Evolutionary conservation across 2,329 filamentous ascomycete species (phyloP), one percentile per base, ranked within the genome.

Genomic region (Ceratocystis cubensis): DNA sequence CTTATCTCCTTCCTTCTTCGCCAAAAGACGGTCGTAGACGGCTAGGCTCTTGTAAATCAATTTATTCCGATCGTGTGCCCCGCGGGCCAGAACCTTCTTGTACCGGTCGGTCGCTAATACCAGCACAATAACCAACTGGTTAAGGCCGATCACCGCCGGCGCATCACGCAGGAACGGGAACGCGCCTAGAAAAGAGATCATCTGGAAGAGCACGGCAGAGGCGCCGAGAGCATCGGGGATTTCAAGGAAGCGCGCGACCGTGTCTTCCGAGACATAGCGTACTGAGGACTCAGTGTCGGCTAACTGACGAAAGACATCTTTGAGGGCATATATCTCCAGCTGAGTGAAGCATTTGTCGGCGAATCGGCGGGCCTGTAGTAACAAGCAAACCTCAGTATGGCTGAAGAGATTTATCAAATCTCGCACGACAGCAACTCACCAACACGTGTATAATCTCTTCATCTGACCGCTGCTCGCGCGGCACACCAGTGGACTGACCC

Each of bases 101-200:
- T 88, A 88, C 67, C 88, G 80, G 71, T 88, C 84, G 1, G 88
- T 90, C 77, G 90, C 80, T 69, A 91, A 83, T 1, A 86, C 84
- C 61, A 91, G 80, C 1, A 88, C 86, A 76, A 89, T 88, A 67
- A 91, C 80, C 75, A 90, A 76, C 71, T 86, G 84, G 68, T 88
- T 84, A 56, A 88, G 81, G 7, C 87, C 85, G 62, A 91, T 75
- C 2, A 89, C 84, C 2, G 81, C 85, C 0, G 88, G 88, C 0
- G 87, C 87, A 71, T 89, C 84, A 64, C 83, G 80, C 1, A 88
- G 78, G 70, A 90, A 90, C 0, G 88, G 88, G 68, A 91, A 91
- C 0, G 88, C 85, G 41, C 85, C 88, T 0, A 90, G 78, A 70
- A 86, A 88, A 3, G 85, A 86, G 1, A 86, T 74, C 80, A 89